These are phyloP conservation scores for Brassica nigra DNA, from an alignment of 345 rosid species.

Conservation along the genomic window DNA sequence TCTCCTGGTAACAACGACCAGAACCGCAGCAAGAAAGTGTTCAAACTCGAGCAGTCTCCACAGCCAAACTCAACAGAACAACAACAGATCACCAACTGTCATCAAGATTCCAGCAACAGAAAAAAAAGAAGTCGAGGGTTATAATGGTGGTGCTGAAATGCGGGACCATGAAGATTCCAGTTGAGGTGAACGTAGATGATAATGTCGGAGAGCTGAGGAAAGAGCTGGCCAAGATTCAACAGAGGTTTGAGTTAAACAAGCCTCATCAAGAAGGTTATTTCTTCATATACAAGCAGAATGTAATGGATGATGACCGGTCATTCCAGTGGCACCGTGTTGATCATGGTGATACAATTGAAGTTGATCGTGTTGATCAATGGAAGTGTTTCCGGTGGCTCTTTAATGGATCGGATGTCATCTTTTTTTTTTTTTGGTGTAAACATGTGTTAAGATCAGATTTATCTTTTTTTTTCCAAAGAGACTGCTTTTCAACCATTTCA, in stretches of 20 bases:
- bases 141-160: constrained; percentile 56
- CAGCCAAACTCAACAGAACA: background rate
- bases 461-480: no score
- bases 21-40: background rate
- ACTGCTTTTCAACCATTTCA: no score
- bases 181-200: constrained; percentile 65
- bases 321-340: constrained; percentile 75
- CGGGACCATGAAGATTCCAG: constrained; percentile 58
- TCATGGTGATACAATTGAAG: constrained; percentile 65
- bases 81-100: background rate
- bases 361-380: constrained; percentile 62
- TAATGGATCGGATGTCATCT: no score
- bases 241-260: constrained; percentile 46
- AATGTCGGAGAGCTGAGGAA: constrained; percentile 69
- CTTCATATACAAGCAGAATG: constrained; percentile 66
- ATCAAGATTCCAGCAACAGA: constrained; percentile 25
- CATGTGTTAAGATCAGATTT: no score
- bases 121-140: constrained; percentile 56
- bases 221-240: constrained; percentile 66
- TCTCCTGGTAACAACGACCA: constrained; percentile 17
- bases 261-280: constrained; percentile 74
- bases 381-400: no score
- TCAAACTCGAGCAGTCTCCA: background rate
- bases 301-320: constrained; percentile 81
- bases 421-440: no score